Base-by-base conservation (phyloP, 306 rosid species). In the Sicyos baderoa region DNA sequence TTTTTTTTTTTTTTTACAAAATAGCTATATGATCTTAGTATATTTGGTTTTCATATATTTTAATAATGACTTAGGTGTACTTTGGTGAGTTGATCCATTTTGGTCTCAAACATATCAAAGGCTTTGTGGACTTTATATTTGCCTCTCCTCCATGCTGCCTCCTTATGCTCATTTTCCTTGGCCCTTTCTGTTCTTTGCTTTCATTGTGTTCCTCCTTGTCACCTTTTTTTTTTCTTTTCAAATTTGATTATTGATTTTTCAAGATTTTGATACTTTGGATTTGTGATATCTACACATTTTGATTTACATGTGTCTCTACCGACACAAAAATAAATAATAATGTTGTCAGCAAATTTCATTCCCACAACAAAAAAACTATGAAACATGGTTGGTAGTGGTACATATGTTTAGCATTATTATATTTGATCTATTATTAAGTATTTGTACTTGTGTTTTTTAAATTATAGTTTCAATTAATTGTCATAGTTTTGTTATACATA, bases 181-280 rank as follows among this genome's bases (percentile, higher is more conserved):
- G 9, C 50, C 68, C 68, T 61, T 17, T 35, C 13, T 61, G 68
- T 61, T 61, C 50, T 37, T 61, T 37, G 50, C 49, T 37, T 61
- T 12, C 15, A 61, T 37, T 16, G 21, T 14, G 65, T 14, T 58
- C 21, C 13, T 58, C 37, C 5, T 27, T 27, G 65, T 58, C 65
- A 58, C 27, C 65, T 58, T 59, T 59, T 1, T 27, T 14, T 25
- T 23, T 29, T 0, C 19, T 16, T 60, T 35, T 3, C 15, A 32
- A 61, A 8, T 8, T 61, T 61, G 9, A 61, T 61, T 6, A 35
- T 61, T 61, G 22, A 37, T 37, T 61, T 14, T 35, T 61, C 19
- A 35, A 58, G 0, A 8, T 61, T 61, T 61, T 32, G 23, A 17
- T 27, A 60, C 47, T 60, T 61, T 61, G 19, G 48, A 61, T 32